These are phyloP conservation scores for Lepidopterella palustris DNA, from an alignment of 495 filamentous ascomycete species.

Conservation along the genomic window DNA sequence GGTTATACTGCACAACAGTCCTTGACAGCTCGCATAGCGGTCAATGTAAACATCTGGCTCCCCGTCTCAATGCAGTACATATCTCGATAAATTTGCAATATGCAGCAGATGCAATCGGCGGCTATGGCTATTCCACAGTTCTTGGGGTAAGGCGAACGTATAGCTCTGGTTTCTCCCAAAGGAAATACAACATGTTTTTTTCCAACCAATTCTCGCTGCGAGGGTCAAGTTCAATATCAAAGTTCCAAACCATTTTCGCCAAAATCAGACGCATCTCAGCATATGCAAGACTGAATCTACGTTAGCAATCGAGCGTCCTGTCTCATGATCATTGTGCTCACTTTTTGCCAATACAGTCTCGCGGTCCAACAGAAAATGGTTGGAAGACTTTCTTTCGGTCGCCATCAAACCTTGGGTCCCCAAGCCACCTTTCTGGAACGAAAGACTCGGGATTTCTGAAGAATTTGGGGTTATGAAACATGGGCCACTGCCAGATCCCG, in stretches of 20 bases:
- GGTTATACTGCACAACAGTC: too few species aligned
- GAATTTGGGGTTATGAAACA: conserved; percentile 40
- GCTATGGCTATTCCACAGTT: too few species aligned
- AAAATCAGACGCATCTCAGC: conserved; percentile 20
- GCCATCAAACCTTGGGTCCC: conserved; percentile 33
- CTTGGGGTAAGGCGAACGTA: not conserved
- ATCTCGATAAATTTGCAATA: too few species aligned
- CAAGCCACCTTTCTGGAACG: conserved; percentile 47
- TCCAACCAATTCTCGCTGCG: not conserved
- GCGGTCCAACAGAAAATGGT: conserved; percentile 52
- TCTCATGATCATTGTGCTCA: conserved; percentile 37
- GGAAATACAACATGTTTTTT: not conserved
- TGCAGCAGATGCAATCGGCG: too few species aligned
- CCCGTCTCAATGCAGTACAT: too few species aligned
- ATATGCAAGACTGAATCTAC: conserved; percentile 10
- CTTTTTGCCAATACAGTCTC: conserved; percentile 57
- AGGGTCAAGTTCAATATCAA: conserved; percentile 21
- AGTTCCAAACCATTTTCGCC: conserved; percentile 14
- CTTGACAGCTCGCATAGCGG: too few species aligned
- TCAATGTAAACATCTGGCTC: too few species aligned
- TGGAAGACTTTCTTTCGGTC: conserved; percentile 43
- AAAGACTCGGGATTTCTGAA: conserved; percentile 45
- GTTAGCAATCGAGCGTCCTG: not conserved
- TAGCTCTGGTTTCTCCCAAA: not conserved
- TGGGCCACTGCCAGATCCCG: conserved; percentile 45